Percentiles rank a stretch among this genome's conserved stretches.
Conservation (phyloP, 306 rosid species). For the Cyamopsis tetragonoloba region DNA sequence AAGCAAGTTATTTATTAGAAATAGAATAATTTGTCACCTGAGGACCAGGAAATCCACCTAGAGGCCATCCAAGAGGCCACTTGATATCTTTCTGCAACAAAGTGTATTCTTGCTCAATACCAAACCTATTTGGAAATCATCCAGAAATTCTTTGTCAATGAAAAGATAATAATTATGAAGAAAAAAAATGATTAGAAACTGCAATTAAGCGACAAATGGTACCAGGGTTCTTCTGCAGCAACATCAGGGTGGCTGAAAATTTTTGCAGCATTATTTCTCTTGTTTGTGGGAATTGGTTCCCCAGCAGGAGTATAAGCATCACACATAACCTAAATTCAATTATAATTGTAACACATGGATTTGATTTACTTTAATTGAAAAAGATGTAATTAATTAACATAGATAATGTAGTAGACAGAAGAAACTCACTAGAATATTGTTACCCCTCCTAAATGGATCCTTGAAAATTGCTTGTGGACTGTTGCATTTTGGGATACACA, state of each 20-base stretch:
- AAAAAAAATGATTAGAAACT: not conserved
- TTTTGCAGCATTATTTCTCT: constrained; percentile 59
- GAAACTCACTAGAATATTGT: constrained; percentile 61
- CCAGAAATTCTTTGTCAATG: not conserved
- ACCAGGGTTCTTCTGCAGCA: constrained; percentile 68
- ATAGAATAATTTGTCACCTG: no score
- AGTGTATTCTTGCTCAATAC: constrained; percentile 92
- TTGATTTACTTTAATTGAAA: not conserved
- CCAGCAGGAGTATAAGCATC: constrained; percentile 67
- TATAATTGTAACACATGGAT: not conserved
- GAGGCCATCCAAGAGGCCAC: constrained; percentile 94
- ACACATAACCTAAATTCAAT: constrained; percentile 53
- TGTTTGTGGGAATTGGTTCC: constrained; percentile 68
- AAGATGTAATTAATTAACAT: not conserved
- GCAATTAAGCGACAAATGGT: not conserved
- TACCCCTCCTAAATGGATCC: constrained; percentile 91
- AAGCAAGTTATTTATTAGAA: no score
- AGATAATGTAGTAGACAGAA: not conserved
- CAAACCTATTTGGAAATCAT: constrained; percentile 56
- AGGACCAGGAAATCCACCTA: constrained; percentile 83
- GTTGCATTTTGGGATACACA: constrained; percentile 18
- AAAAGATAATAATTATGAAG: not conserved
- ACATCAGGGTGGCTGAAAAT: constrained; percentile 65
- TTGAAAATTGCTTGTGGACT: constrained; percentile 92
- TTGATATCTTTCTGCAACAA: constrained; percentile 71